These are phyloP conservation scores for Phaeotremella skinneri DNA, from an alignment of 768 basidiomycete species.

Conservation along the genomic window DNA sequence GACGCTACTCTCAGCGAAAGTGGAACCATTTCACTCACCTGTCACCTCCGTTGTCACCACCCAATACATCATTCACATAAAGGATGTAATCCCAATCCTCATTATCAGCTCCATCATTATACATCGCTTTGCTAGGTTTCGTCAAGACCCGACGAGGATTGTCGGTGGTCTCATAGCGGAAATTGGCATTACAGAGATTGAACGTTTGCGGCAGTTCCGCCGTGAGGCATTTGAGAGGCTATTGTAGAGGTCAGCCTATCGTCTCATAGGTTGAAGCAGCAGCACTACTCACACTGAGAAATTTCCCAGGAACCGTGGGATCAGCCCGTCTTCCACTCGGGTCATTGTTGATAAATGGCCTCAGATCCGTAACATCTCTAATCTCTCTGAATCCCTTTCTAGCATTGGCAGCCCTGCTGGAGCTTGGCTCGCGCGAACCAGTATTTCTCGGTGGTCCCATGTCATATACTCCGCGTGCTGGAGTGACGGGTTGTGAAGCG, in stretches of 20 bases:
- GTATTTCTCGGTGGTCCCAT: conserved; percentile 28
- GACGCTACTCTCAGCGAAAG: not conserved
- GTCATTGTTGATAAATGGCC: conserved; percentile 66
- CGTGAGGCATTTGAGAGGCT: conserved; percentile 71
- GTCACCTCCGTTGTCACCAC: conserved; percentile 78
- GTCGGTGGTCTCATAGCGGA: conserved; percentile 89
- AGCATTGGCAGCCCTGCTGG: conserved; percentile 13
- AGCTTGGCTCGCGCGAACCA: conserved; percentile 8
- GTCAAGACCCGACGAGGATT: conserved; percentile 96
- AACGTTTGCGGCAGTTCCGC: conserved; percentile 85
- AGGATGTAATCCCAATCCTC: conserved; percentile 99
- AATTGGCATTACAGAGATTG: conserved; percentile 88
- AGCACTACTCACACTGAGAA: conserved; percentile 68
- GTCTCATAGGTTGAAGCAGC: conserved; percentile 5
- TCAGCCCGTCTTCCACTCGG: conserved; percentile 73
- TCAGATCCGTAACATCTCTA: conserved; percentile 70
- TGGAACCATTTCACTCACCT: conserved; percentile 63
- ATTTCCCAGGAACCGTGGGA: conserved; percentile 61
- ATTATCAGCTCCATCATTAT: conserved; percentile 97
- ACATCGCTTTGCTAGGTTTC: conserved; percentile 90
- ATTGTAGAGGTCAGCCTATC: conserved; percentile 17
- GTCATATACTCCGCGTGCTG: conserved; percentile 32
- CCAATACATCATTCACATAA: conserved; percentile 97
- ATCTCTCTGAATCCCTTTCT: conserved; percentile 71
- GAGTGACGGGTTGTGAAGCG: conserved; percentile 36